Percentiles rank a stretch among this genome's conserved stretches.
Evolutionary conservation across 108 stramenopile genomes (phyloP).

Genomic region (Skeletonema potamos): DNA sequence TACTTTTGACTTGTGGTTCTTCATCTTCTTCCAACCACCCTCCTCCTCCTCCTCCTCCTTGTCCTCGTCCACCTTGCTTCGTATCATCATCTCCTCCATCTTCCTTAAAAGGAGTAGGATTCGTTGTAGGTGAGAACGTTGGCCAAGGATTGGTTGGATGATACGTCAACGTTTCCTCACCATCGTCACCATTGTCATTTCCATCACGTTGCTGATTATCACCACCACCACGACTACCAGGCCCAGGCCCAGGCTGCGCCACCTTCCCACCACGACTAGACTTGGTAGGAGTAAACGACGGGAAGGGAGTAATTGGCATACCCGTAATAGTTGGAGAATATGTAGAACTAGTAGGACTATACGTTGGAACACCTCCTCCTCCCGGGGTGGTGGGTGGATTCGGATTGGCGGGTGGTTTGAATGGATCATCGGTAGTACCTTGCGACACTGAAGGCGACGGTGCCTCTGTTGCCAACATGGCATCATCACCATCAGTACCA

Average conservation of each 20-base stretch:
- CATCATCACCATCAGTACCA: background rate
- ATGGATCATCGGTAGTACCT: constrained; percentile 1
- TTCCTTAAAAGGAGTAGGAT: constrained; percentile 24
- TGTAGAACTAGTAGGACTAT: background rate
- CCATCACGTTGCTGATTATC: constrained; percentile 1
- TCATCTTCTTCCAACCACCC: background rate
- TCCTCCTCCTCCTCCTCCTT: background rate
- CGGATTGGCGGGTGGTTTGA: too few relatives aligned
- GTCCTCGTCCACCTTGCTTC: background rate
- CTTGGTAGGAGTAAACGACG: background rate
- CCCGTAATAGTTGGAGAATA: background rate
- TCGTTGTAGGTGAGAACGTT: background rate
- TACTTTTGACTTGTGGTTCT: background rate
- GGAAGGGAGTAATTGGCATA: background rate
- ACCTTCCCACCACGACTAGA: background rate
- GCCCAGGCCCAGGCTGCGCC: background rate
- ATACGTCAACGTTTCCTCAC: background rate
- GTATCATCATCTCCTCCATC: constrained; percentile 13
- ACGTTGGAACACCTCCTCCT: background rate
- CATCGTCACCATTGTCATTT: background rate
- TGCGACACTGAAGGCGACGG: too few relatives aligned
- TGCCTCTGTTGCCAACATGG: background rate
- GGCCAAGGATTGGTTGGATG: background rate
- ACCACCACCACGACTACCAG: background rate
- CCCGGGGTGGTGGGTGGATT: background rate